Conservation (phyloP, 805 yeast species). For the Cyberlindnera mrakii region DNA sequence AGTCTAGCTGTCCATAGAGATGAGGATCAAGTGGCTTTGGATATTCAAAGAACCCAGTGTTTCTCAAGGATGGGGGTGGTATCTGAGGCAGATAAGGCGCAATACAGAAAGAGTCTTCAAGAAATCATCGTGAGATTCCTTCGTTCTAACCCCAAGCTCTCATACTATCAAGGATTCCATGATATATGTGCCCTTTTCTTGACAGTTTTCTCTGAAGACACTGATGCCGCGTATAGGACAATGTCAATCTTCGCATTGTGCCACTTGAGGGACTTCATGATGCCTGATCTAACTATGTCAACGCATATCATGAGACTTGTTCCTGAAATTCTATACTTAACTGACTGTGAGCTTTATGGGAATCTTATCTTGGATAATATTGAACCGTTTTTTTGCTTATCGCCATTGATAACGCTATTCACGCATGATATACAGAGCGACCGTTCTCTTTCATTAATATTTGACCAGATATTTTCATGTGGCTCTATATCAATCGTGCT, state of each 20-base stretch:
- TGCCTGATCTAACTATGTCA: slow-evolving; percentile 60
- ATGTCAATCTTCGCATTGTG: slow-evolving; percentile 51
- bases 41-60: slow-evolving; percentile 70
- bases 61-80: slow-evolving; percentile 26
- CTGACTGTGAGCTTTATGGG: slow-evolving; percentile 40
- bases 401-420: slow-evolving; percentile 72
- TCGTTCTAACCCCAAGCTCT: slow-evolving; percentile 51
- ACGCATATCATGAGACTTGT: slow-evolving; percentile 60
- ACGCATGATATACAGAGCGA: slow-evolving; percentile 59
- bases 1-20: slow-evolving; percentile 43
- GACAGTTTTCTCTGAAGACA: slow-evolving; percentile 38
- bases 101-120: slow-evolving; percentile 20
- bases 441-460: slow-evolving; percentile 47
- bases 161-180: slow-evolving; percentile 91
- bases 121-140: slow-evolving; percentile 48
- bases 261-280: slow-evolving; percentile 82
- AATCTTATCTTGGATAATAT: slow-evolving; percentile 31
- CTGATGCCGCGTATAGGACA: slow-evolving; percentile 22
- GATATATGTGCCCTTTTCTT: slow-evolving; percentile 71
- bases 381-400: slow-evolving; percentile 63
- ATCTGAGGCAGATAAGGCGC: slow-evolving; percentile 14
- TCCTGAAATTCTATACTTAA: slow-evolving; percentile 48
- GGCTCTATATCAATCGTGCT: slow-evolving; percentile 48
- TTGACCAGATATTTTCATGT: slow-evolving; percentile 62
- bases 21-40: slow-evolving; percentile 74